phyloP scores from a whole-genome alignment of 2,329 filamentous ascomycete species.

The Penicillium sp. region DNA sequence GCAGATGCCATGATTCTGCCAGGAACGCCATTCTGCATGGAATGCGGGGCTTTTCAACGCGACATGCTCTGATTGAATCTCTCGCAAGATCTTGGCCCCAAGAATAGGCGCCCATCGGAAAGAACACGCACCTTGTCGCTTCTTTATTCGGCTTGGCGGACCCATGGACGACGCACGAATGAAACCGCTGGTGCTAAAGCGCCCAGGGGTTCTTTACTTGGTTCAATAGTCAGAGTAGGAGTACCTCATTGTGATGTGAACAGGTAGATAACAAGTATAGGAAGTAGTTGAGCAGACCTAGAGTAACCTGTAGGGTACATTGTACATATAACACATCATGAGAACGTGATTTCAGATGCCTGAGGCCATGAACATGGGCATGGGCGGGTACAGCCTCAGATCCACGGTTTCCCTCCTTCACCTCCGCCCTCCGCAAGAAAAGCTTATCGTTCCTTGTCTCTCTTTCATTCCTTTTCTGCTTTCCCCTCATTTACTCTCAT shows the following conservation, averaged over 20 bases:
- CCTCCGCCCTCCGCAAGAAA: not conserved
- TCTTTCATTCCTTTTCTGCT: conserved; percentile 1
- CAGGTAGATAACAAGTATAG: not conserved
- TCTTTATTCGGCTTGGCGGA: conserved; percentile 4
- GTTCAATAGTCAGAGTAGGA: no score
- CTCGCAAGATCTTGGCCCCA: not conserved
- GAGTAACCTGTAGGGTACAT: not conserved
- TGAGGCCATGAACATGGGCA: not conserved
- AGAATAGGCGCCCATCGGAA: not conserved
- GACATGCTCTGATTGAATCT: not conserved
- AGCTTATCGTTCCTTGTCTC: conserved; percentile 8
- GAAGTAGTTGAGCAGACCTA: not conserved
- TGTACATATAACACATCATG: no score
- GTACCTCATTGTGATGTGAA: not conserved
- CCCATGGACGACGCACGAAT: conserved; percentile 8
- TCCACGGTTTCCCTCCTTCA: conserved; percentile 5
- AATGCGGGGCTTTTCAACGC: not conserved
- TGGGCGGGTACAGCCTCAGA: not conserved
- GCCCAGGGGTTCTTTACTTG: not conserved
- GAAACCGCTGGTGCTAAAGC: conserved; percentile 3
- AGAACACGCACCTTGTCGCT: not conserved
- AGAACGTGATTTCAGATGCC: not conserved
- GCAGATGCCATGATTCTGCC: not conserved
- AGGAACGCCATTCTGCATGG: not conserved
- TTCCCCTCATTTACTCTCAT: conserved; percentile 4